Base-by-base conservation (phyloP, 2,329 filamentous ascomycete species). In the Paracoccidioides lutzii region DNA sequence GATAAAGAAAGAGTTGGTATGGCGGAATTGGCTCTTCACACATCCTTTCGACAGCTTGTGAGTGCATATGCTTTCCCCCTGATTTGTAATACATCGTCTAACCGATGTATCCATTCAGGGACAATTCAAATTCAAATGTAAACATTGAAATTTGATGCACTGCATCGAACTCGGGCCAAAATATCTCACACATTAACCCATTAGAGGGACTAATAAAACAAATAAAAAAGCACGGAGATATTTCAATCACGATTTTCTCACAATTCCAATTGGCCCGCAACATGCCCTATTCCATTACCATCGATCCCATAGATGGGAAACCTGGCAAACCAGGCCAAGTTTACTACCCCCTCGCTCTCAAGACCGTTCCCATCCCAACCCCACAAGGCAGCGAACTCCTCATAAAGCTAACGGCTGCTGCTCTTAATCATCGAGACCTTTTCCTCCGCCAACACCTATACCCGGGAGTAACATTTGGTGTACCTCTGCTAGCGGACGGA, bases 401-500 rank as follows among this genome's bases (percentile, higher is more conserved):
- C 5, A 75, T 97, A 59, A 82, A 81, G 65, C 76, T 97, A 66
- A 79, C 81, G 40, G 87, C 90, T 53, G 87, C 85, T 1, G 86
- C 91, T 12, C 82, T 97, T 52, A 97, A 97, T 76, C 93, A 97
- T 75, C 87, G 90, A 64, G 93, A 97, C 71, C 82, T 95, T 63
- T 97, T 96, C 75, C 87, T 95, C 71, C 87, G 91, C 55, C 90
- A 93, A 70, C 85, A 90, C 66, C 82, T 95, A 43, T 97, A 97
- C 75, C 91, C 91, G 0, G 85, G 81, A 63, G 85, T 89, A 54
- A 85, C 86, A 10, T 95, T 95, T 70, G 78, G 81, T 58, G 77
- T 83, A 5, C 88, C 91, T 0, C 75, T 97, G 44, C 79, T 95
- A 32, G 83, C 90, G 58, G 91, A 97, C 68, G 91, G 88, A 60